Percentiles rank a stretch among this genome's conserved stretches.
These are phyloP conservation scores for Ophiostoma ips DNA, from an alignment of 2,329 filamentous ascomycete genomes.

Conservation along the genomic window DNA sequence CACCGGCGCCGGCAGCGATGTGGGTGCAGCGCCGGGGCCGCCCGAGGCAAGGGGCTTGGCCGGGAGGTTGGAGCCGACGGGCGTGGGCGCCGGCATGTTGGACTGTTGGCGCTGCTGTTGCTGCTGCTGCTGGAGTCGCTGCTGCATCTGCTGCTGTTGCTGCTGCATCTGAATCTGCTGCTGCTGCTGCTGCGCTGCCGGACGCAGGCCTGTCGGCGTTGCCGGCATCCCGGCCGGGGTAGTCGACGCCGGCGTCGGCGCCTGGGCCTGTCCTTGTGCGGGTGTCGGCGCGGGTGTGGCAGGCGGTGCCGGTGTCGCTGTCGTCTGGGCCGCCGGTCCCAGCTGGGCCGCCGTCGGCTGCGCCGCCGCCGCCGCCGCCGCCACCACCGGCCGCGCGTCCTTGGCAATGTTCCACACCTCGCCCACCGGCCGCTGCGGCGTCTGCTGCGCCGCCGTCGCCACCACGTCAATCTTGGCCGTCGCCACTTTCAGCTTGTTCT, in stretches of 20 bases:
- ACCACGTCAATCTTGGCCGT: constrained; percentile 66
- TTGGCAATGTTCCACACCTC: constrained; percentile 83
- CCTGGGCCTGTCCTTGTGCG: not conserved
- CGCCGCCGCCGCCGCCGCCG: constrained; percentile 3
- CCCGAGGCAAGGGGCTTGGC: not conserved
- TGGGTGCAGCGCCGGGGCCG: not conserved
- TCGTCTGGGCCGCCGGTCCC: not conserved
- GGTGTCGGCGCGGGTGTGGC: not conserved
- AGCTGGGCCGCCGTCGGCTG: not conserved
- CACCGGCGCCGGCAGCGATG: not conserved
- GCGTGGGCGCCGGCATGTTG: not conserved
- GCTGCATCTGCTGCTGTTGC: constrained; percentile 5
- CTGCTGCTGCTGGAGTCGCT: not conserved
- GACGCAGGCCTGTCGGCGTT: constrained; percentile 7
- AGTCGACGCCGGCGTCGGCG: not conserved
- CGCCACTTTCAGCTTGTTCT: constrained; percentile 50
- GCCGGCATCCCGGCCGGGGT: not conserved
- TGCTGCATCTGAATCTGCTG: not conserved
- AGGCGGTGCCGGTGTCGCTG: constrained; percentile 9
- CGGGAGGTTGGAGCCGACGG: not conserved
- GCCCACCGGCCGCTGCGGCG: constrained; percentile 65
- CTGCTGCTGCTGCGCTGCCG: not conserved
- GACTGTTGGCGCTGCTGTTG: not conserved
- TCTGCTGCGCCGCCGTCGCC: constrained; percentile 69
- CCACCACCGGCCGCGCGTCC: constrained; percentile 37